These are phyloP conservation scores for Miamiensis avidus DNA, from an alignment of 169 alveolate genomes.

Conservation along the genomic window DNA sequence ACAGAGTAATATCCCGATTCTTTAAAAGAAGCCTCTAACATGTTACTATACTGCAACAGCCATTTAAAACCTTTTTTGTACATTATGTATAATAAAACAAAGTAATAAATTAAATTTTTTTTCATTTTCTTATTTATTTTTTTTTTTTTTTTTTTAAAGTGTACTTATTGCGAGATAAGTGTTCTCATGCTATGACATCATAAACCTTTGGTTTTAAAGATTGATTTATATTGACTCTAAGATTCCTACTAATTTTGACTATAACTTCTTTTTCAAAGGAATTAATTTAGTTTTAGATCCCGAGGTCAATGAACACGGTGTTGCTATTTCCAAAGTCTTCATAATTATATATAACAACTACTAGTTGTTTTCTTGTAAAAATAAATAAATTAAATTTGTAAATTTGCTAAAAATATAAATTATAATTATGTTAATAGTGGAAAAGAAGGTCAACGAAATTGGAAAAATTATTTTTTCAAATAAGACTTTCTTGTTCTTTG, in stretches of 20 bases:
- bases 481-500: conserved; percentile 24
- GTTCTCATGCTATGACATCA: conserved; percentile 22
- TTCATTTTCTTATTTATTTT: neutral
- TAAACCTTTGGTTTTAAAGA: conserved; percentile 24
- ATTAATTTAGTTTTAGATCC: conserved; percentile 15
- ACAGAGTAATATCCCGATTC: conserved; percentile 63
- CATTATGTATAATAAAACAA: conserved; percentile 15
- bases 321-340: conserved; percentile 25
- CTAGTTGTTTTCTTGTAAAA: conserved; percentile 32
- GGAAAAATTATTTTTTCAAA: conserved; percentile 30
- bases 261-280: conserved; percentile 39
- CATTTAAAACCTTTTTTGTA: neutral
- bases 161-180: conserved; percentile 29
- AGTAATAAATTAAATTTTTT: neutral
- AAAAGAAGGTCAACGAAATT: conserved; percentile 9
- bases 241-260: conserved; percentile 42
- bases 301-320: conserved; percentile 20
- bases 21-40: conserved; percentile 41
- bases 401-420: conserved; percentile 4
- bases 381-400: neutral
- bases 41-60: neutral
- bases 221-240: neutral
- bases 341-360: conserved; percentile 29
- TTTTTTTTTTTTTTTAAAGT: conserved; percentile 10
- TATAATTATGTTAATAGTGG: neutral